Base-by-base conservation (phyloP, 2,329 filamentous ascomycete genomes). In the Ceratocystis harringtonii region DNA sequence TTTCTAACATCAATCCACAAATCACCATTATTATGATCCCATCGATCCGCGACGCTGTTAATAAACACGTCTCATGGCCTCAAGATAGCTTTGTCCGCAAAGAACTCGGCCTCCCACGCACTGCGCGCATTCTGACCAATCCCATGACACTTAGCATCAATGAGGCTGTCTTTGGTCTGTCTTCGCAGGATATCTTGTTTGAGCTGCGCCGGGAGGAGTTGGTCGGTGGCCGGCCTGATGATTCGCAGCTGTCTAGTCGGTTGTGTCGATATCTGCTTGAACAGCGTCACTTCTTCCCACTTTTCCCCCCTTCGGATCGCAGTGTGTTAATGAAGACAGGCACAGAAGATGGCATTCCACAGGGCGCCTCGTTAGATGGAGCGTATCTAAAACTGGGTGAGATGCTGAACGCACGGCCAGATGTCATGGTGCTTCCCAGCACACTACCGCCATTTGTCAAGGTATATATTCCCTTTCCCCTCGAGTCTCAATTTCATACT, bases 141-240 rank as follows among this genome's bases (percentile, higher is more conserved):
- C 94, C 94, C 0, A 92, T 95, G 80, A 90, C 89, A 7, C 76
- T 97, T 2, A 89, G 85, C 5, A 79, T 97, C 69, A 99, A 99
- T 75, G 94, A 97, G 75, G 82, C 87, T 55, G 81, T 92, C 1
- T 76, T 96, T 30, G 91, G 89, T 3, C 81, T 96, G 70, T 91
- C 87, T 30, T 87, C 86, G 0, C 88, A 95, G 71, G 94, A 99
- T 72, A 78, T 90, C 2, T 79, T 99, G 1, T 91, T 85, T 68
- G 90, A 96, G 75, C 77, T 96, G 63, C 81, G 86, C n/a, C 78
- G 81, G 30, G 87, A 92, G 71, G 90, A 95, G 74, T 73, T 84
- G 6, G 28, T 65, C 3, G 60, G 66, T 15, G 63, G 63, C 50
- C 55, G 57, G 5, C 62, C 58, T 15, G 19, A 41, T 10, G 58